Evolutionary conservation across 2,329 filamentous ascomycete species (phyloP).

Genomic region (Immersiporthe knoxdaviesiana): DNA sequence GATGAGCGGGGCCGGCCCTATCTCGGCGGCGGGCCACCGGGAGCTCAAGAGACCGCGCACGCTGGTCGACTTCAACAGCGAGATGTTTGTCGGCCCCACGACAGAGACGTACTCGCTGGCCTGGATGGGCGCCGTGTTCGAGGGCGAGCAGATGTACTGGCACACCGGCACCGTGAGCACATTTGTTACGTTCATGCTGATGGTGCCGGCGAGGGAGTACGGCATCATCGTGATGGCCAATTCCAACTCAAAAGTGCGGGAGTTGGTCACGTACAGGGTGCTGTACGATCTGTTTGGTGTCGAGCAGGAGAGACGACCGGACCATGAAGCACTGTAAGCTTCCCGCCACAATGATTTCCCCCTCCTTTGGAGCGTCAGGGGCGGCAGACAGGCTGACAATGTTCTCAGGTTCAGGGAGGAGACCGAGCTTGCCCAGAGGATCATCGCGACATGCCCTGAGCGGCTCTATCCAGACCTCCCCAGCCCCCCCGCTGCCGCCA

Average conservation of each 20-base stretch:
- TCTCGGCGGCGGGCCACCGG: constrained; percentile 35
- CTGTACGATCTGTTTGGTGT: constrained; percentile 32
- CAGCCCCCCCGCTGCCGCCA: constrained; percentile 21
- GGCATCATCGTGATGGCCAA: constrained; percentile 30
- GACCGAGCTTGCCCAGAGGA: not conserved
- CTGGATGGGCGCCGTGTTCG: constrained; percentile 28
- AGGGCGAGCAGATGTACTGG: constrained; percentile 28
- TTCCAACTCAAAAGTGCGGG: constrained; percentile 9
- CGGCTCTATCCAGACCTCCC: constrained; percentile 30
- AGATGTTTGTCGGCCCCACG: constrained; percentile 15
- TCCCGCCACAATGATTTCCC: too few relatives aligned
- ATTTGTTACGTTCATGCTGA: constrained; percentile 30
- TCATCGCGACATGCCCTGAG: constrained; percentile 24
- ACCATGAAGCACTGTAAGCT: constrained; percentile 28
- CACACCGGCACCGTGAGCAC: constrained; percentile 26
- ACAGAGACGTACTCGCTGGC: constrained; percentile 26
- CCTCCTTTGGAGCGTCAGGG: too few relatives aligned
- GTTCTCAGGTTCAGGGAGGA: constrained; percentile 12
- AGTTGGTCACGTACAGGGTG: constrained; percentile 28
- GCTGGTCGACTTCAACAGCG: constrained; percentile 15
- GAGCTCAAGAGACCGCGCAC: constrained; percentile 34
- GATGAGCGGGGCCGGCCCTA: constrained; percentile 36
- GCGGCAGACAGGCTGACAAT: not conserved
- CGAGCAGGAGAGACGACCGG: constrained; percentile 22
- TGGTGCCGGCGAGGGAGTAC: constrained; percentile 28